Conservation (phyloP, 1,139 yeast genomes). For the Blastobotrys aristatus region DNA sequence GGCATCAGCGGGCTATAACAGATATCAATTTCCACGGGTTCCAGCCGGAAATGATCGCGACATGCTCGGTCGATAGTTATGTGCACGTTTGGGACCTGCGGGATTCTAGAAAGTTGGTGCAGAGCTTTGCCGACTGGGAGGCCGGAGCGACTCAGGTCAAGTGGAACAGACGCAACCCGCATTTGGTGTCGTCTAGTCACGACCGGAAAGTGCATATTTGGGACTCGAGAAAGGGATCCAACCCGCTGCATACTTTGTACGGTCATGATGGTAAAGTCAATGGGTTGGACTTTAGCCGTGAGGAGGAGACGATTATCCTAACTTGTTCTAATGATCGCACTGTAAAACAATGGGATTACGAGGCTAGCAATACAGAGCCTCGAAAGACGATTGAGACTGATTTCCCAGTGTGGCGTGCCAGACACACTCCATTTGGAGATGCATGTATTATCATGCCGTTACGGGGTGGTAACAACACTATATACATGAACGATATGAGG, state of each 20-base stretch:
- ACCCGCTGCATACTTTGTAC: slow-evolving; percentile 59
- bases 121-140: slow-evolving; percentile 85
- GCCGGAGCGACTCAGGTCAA: slow-evolving; percentile 94
- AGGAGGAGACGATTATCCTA: slow-evolving; percentile 53
- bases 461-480: slow-evolving; percentile 75
- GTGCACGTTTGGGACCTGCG: slow-evolving; percentile 90
- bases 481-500: slow-evolving; percentile 54
- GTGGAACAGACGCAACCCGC: slow-evolving; percentile 77
- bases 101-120: slow-evolving; percentile 63
- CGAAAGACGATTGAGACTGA: slow-evolving; percentile 60
- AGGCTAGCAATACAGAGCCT: slow-evolving; percentile 41
- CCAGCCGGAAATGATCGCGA: slow-evolving; percentile 85
- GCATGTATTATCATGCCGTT: slow-evolving; percentile 93
- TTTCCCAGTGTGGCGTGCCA: slow-evolving; percentile 84
- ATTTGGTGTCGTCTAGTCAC: slow-evolving; percentile 79
- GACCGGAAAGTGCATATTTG: slow-evolving; percentile 75
- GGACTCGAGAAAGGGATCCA: slow-evolving; percentile 81
- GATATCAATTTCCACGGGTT: slow-evolving; percentile 89
- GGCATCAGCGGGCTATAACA: slow-evolving; percentile 88
- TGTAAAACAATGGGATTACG: slow-evolving; percentile 82
- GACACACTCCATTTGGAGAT: slow-evolving; percentile 82
- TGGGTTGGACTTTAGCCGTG: slow-evolving; percentile 76
- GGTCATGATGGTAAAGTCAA: slow-evolving; percentile 85
- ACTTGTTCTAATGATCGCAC: slow-evolving; percentile 83
- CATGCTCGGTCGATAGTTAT: slow-evolving; percentile 87